Conservation (phyloP, 1,139 yeast genomes). For the Sugiyamaella paludigena region DNA sequence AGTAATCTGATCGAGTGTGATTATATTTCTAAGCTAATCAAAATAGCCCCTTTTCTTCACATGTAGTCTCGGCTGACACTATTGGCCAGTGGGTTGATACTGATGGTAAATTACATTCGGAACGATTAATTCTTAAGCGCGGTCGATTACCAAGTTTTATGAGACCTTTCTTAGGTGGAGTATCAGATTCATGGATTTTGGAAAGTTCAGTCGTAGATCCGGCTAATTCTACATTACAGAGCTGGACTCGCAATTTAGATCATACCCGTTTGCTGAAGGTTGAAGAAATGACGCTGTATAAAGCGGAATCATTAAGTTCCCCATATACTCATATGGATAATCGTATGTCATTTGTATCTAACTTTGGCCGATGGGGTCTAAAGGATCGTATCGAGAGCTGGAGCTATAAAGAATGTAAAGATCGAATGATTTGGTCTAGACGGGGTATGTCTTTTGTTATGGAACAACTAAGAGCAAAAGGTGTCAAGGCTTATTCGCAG, state of each 20-base stretch:
- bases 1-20: no score
- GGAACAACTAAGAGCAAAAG: conserved; percentile 51
- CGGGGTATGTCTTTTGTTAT: conserved; percentile 77
- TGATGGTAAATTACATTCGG: conserved; percentile 60
- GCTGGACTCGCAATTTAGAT: conserved; percentile 83
- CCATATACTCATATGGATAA: conserved; percentile 25
- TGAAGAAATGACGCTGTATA: conserved; percentile 69
- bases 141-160: conserved; percentile 84
- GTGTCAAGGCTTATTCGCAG: conserved; percentile 25
- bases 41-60: conserved; percentile 72
- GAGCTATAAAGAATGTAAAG: conserved; percentile 69
- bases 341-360: conserved; percentile 70
- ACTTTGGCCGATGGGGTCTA: conserved; percentile 58
- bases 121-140: conserved; percentile 70
- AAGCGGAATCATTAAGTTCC: conserved; percentile 29
- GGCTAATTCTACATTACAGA: conserved; percentile 48
- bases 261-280: conserved; percentile 77
- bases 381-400: conserved; percentile 76
- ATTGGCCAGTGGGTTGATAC: conserved; percentile 56
- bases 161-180: conserved; percentile 70
- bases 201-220: conserved; percentile 81
- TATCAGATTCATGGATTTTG: conserved; percentile 77
- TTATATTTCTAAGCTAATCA: conserved; percentile 5
- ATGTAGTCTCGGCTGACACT: conserved; percentile 84
- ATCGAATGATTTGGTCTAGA: conserved; percentile 64